Evolutionary conservation across 2,329 filamentous ascomycete genomes (phyloP), one percentile per base, ranked within the genome.

Genomic region (Xylaria sp.): DNA sequence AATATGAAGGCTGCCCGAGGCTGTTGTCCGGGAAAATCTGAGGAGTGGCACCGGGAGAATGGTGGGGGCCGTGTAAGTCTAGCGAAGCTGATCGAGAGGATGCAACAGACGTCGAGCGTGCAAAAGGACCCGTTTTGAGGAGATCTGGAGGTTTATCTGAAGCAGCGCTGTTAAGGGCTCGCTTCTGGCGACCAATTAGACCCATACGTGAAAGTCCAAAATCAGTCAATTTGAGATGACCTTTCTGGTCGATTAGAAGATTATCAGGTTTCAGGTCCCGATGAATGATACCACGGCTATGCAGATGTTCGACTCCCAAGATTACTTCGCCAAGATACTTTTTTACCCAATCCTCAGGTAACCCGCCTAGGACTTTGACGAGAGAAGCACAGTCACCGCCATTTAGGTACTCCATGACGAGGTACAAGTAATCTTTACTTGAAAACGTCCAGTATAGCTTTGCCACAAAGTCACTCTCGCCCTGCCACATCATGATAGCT

Each of bases 401-500:
- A 74, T 98, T 99, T 66, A 99, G 86, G 81, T 99, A 99, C 78
- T 99, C 96, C 96, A 99, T 99, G 27, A 99, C 96, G 67, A 99
- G 86, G 78, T 98, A 99, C 27, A 99, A 89, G 78, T 98, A 99
- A 77, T 99, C 96, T 78, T 99, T 99, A 85, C 95, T 99, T 3
- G 96, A 97, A 77, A 99, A 99, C 0, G 96, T 99, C 97, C 97
- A 99, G 82, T 98, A 99, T 12, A 99, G 86, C 82, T 99, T 99
- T 30, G 96, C 96, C 66, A 99, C 96, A 79, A 99, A 99, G 68
- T 99, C 96, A 79, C 97, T 99, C 80, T 98, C 94, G 24, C 96
- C 96, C 82, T 99, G 96, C 93, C 96, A 98, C 96, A 99, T 99
- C 96, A 99, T 98, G 78, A 99, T 99, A 24, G 97, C 97, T 73